Evolutionary conservation across 2,329 filamentous ascomycete genomes (phyloP).

Genomic region (Colletotrichum ledebouriae): DNA sequence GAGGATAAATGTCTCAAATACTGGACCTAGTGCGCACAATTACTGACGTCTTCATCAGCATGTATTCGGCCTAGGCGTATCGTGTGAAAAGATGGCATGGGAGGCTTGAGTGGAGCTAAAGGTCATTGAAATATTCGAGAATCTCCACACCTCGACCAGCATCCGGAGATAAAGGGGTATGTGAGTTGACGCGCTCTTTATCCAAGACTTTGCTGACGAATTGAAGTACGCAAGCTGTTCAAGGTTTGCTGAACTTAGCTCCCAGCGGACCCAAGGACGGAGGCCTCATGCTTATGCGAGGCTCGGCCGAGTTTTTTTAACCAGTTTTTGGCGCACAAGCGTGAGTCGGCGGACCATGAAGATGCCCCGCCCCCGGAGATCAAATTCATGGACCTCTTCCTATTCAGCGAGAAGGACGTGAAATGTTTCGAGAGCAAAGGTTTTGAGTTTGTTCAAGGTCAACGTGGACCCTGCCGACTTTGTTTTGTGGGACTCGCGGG

Average conservation of each 20-base stretch:
- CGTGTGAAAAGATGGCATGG: conserved; percentile 60
- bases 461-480: conserved; percentile 45
- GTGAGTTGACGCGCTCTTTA: background rate
- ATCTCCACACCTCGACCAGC: conserved; percentile 60
- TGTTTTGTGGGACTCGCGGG: conserved; percentile 54
- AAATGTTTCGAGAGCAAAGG: conserved; percentile 44
- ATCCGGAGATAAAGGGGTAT: conserved; percentile 55
- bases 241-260: conserved; percentile 59
- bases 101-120: conserved; percentile 57
- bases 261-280: conserved; percentile 61
- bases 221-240: conserved; percentile 51
- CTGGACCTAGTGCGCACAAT: background rate
- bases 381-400: conserved; percentile 56
- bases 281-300: conserved; percentile 60
- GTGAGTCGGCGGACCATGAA: conserved; percentile 46
- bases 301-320: conserved; percentile 49
- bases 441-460: conserved; percentile 42
- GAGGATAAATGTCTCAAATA: conserved; percentile 42
- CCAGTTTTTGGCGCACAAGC: conserved; percentile 52
- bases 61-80: conserved; percentile 56
- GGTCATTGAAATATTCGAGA: conserved; percentile 56
- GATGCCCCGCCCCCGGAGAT: conserved; percentile 50
- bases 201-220: background rate
- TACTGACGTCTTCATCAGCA: conserved; percentile 44
- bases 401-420: conserved; percentile 56